A percentile compares a stretch with the other conserved stretches of the same genome.
phyloP scores from a whole-genome alignment of 441 rosid species.

The Pelargonium cotyledonis region DNA sequence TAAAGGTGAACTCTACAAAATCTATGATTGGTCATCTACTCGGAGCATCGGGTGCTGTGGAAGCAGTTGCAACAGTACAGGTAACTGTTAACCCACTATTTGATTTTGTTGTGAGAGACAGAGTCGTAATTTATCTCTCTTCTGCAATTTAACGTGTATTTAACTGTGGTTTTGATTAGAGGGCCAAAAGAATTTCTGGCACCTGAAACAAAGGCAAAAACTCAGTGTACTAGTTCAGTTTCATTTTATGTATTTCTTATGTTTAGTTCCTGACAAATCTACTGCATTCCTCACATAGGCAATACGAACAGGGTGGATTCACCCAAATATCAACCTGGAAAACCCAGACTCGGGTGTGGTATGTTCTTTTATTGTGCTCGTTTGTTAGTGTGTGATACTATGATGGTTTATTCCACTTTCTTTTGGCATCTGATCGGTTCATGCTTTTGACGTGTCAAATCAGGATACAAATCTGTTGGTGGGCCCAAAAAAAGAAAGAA shows the following conservation, averaged over 20 bases:
- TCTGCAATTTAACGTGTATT: too few species aligned
- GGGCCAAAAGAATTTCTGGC: too few species aligned
- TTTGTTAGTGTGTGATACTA: neutral
- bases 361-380: slow-evolving; percentile 20
- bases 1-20: slow-evolving; percentile 84
- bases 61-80: slow-evolving; percentile 86
- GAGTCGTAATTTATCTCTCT: too few species aligned
- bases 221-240: too few species aligned
- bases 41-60: slow-evolving; percentile 97
- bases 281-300: slow-evolving; percentile 44
- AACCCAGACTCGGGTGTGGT: slow-evolving; percentile 84
- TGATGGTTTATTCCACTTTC: too few species aligned
- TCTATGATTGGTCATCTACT: slow-evolving; percentile 95
- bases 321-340: slow-evolving; percentile 94
- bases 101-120: too few species aligned
- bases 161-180: too few species aligned
- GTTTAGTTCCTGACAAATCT: slow-evolving; percentile 6
- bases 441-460: slow-evolving; percentile 20
- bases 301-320: slow-evolving; percentile 93
- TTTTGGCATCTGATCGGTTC: too few species aligned
- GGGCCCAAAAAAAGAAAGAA: slow-evolving; percentile 82
- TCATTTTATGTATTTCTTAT: neutral
- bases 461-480: slow-evolving; percentile 75
- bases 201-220: too few species aligned
- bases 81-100: slow-evolving; percentile 27